Conservation (phyloP, 495 filamentous ascomycete species). For the Xylaria cubensis region DNA sequence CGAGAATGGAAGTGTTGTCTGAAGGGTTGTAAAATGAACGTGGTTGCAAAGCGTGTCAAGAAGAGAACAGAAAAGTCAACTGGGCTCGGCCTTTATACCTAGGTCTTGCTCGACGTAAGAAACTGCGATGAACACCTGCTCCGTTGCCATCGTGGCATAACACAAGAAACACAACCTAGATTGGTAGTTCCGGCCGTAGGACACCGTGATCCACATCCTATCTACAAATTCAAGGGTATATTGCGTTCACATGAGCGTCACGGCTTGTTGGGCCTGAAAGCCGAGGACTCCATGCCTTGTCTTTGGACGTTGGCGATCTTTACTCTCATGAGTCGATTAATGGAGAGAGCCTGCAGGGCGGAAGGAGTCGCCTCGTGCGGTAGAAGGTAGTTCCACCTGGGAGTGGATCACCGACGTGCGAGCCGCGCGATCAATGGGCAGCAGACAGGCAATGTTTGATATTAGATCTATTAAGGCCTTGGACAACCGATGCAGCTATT, state of each 20-base stretch:
- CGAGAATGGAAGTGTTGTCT: background rate
- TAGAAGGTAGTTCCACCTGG: constrained; percentile 10
- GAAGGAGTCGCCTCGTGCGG: constrained; percentile 3
- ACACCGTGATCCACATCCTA: constrained; percentile 21
- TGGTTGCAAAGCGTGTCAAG: constrained; percentile 11
- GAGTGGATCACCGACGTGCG: constrained; percentile 10
- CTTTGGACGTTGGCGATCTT: constrained; percentile 16
- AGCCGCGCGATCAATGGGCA: background rate
- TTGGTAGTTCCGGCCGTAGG: constrained; percentile 19
- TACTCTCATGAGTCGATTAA: constrained; percentile 11
- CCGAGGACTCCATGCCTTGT: constrained; percentile 15
- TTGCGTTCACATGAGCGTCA: constrained; percentile 22
- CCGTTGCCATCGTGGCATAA: constrained; percentile 4
- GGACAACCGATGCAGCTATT: background rate
- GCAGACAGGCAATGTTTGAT: background rate
- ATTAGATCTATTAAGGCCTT: background rate
- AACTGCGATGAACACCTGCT: background rate
- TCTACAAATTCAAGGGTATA: constrained; percentile 18
- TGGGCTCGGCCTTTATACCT: constrained; percentile 18
- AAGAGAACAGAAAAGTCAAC: background rate
- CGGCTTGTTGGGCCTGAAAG: constrained; percentile 26
- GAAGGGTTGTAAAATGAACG: constrained; percentile 9
- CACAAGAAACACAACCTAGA: constrained; percentile 8
- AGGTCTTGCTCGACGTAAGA: background rate
- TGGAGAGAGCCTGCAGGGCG: constrained; percentile 17